phyloP scores from a whole-genome alignment of 2,329 filamentous ascomycete genomes.

The Paecilomyces variotii region DNA sequence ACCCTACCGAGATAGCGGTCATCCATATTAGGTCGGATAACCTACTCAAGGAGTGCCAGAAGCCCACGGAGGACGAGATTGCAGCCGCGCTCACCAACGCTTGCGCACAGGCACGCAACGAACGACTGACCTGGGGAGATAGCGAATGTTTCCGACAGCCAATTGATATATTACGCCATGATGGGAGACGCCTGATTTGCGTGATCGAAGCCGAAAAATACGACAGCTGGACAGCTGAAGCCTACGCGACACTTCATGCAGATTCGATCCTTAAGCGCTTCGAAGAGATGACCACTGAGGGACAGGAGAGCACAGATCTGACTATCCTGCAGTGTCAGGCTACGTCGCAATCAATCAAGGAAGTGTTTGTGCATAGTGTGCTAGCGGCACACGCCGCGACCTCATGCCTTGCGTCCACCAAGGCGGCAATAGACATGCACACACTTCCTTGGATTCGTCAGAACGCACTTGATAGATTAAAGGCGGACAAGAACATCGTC shows the following conservation, averaged over 20 bases:
- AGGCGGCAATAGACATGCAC: constrained; percentile 41
- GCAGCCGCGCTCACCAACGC: constrained; percentile 24
- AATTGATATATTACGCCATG: constrained; percentile 27
- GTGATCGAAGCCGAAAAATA: constrained; percentile 31
- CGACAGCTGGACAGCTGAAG: constrained; percentile 35
- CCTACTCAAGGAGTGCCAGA: constrained; percentile 40
- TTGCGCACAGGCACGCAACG: constrained; percentile 16
- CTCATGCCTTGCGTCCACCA: constrained; percentile 42
- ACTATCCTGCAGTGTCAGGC: constrained; percentile 45
- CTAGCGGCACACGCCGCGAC: constrained; percentile 38
- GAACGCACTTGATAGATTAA: constrained; percentile 32
- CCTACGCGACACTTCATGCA: constrained; percentile 35
- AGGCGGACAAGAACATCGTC: constrained; percentile 35
- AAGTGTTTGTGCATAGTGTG: constrained; percentile 41
- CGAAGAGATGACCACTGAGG: constrained; percentile 22
- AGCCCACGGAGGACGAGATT: constrained; percentile 36
- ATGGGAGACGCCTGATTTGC: constrained; percentile 31
- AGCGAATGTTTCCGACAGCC: constrained; percentile 12
- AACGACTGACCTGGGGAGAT: constrained; percentile 25
- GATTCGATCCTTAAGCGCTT: constrained; percentile 33
- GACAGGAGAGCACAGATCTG: constrained; percentile 27
- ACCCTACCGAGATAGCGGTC: constrained; percentile 41
- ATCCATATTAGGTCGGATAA: constrained; percentile 46
- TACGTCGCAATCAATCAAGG: constrained; percentile 43
- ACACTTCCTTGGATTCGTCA: constrained; percentile 41